Conservation (phyloP, 176 grass and related monocot genomes). For the Eremochloa ophiuroides region DNA sequence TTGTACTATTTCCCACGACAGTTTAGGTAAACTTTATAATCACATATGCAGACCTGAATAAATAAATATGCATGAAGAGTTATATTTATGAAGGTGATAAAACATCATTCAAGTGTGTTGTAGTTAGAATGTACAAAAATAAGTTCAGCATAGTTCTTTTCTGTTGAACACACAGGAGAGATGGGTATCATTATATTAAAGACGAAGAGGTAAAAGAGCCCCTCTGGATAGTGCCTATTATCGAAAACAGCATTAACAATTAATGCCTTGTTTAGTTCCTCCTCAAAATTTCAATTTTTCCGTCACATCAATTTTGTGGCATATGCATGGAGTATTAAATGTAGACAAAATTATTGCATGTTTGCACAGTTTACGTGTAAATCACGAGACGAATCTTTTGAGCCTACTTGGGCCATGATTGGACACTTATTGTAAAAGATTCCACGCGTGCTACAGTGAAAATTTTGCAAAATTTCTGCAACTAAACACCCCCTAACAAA, state of each 20-base stretch:
- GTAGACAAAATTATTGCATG: no score
- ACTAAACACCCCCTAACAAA: no score
- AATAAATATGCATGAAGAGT: not conserved
- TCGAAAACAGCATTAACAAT: not conserved
- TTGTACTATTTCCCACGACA: conserved; percentile 80
- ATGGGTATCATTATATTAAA: not conserved
- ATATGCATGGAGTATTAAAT: no score
- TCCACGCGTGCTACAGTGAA: no score
- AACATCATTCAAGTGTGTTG: not conserved
- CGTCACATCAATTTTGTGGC: no score
- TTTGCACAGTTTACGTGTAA: no score
- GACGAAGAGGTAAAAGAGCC: not conserved
- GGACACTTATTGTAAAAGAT: no score
- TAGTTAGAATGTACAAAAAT: not conserved
- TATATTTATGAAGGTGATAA: not conserved
- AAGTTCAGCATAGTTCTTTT: not conserved
- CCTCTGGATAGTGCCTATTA: not conserved
- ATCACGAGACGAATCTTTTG: no score
- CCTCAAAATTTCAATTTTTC: no score
- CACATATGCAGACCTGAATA: not conserved
- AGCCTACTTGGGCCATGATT: no score
- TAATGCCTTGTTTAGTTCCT: no score
- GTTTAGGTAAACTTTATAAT: conserved; percentile 45
- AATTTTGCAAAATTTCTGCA: no score
- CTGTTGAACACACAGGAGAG: not conserved